phyloP scores from a whole-genome alignment of 2,329 filamentous ascomycete species.

The Phialemoniopsis sp. region DNA sequence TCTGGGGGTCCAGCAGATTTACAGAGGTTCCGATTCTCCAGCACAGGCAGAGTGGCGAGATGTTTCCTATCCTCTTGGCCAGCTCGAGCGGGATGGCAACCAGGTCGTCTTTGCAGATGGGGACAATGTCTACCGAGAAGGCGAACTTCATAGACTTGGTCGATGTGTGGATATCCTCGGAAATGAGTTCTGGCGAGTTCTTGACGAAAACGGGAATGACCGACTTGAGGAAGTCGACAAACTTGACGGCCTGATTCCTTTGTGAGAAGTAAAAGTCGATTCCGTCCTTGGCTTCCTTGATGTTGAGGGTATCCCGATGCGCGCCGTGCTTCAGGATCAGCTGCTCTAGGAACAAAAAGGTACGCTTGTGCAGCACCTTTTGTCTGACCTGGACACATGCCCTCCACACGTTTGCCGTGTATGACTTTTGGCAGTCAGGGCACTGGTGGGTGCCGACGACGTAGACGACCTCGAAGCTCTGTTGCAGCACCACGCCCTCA shows the following conservation, averaged over 20 bases:
- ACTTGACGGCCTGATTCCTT: slow-evolving; percentile 80
- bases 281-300: slow-evolving; percentile 93
- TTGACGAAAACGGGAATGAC: slow-evolving; percentile 61
- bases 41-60: slow-evolving; percentile 81
- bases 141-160: slow-evolving; percentile 94
- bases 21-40: slow-evolving; percentile 84
- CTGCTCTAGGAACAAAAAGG: slow-evolving; percentile 72
- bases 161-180: slow-evolving; percentile 85
- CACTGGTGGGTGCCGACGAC: slow-evolving; percentile 90
- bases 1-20: slow-evolving; percentile 85
- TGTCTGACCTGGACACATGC: slow-evolving; percentile 93
- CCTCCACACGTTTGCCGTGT: slow-evolving; percentile 93
- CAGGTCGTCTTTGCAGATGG: slow-evolving; percentile 95
- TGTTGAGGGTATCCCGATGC: slow-evolving; percentile 92
- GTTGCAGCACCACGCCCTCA: slow-evolving; percentile 70
- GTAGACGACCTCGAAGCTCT: slow-evolving; percentile 93
- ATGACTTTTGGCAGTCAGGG: slow-evolving; percentile 91
- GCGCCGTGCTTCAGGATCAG: slow-evolving; percentile 92
- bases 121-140: slow-evolving; percentile 83
- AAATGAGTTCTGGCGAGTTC: slow-evolving; percentile 68
- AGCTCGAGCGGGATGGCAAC: slow-evolving; percentile 89
- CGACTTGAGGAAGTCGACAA: slow-evolving; percentile 74
- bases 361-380: slow-evolving; percentile 87
- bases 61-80: slow-evolving; percentile 84
- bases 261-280: slow-evolving; percentile 94